Percentiles rank a stretch among this genome's conserved stretches.
phyloP scores from a whole-genome alignment of 306 rosid species.

The Astragalus glycyphyllos region DNA sequence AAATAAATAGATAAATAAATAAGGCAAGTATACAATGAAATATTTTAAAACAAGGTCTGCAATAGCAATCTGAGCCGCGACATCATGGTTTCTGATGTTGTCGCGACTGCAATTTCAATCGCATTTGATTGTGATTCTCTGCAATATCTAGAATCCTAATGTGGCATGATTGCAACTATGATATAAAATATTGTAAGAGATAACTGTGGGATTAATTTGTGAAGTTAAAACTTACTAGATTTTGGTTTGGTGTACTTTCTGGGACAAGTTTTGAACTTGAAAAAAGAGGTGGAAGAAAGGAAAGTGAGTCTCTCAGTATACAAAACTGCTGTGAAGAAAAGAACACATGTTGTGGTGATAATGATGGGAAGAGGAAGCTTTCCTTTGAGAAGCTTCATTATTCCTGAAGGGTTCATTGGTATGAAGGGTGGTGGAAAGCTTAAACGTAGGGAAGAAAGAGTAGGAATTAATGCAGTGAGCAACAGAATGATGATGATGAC shows the following conservation, averaged over 20 bases:
- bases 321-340: slow-evolving; percentile 48
- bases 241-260: slow-evolving; percentile 46
- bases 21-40: not conserved
- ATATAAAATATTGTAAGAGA: not conserved
- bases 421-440: slow-evolving; percentile 10
- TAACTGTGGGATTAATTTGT: not conserved
- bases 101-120: no score
- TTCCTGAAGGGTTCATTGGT: slow-evolving; percentile 47
- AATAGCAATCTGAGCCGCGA: no score
- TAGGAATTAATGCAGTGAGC: slow-evolving; percentile 33
- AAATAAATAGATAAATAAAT: not conserved
- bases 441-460: slow-evolving; percentile 44
- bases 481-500: slow-evolving; percentile 48
- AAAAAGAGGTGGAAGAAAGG: slow-evolving; percentile 42
- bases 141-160: no score
- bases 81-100: no score
- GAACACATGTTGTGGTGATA: slow-evolving; percentile 43
- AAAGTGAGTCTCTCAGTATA: slow-evolving; percentile 51
- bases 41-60: no score
- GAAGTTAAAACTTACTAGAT: slow-evolving; percentile 57
- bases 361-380: slow-evolving; percentile 49
- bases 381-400: slow-evolving; percentile 47
- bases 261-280: slow-evolving; percentile 52
- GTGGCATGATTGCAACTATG: no score
- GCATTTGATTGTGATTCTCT: no score